A percentile compares a stretch with the other conserved stretches of the same genome.
Conservation (phyloP, 2,329 filamentous ascomycete genomes). For the Exophiala sp. region DNA sequence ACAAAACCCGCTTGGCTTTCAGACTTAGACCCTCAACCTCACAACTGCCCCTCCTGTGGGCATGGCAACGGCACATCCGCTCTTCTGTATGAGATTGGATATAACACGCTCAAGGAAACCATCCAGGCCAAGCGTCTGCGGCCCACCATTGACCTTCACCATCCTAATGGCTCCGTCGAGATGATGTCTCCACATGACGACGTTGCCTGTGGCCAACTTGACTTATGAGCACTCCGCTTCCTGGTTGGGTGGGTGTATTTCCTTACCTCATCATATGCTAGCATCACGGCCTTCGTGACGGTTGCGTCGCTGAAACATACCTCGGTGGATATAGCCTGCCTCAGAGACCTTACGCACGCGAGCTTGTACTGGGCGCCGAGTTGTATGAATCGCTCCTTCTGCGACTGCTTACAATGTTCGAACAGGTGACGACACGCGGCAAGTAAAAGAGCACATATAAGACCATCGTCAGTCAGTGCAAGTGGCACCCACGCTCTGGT, state of each 20-base stretch:
- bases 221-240: too few species aligned
- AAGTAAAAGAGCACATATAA: neutral
- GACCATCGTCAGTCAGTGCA: neutral
- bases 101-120: neutral
- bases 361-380: neutral
- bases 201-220: neutral
- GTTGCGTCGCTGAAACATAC: neutral
- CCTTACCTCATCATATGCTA: slow-evolving; percentile 1
- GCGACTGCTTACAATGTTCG: neutral
- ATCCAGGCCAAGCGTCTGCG: neutral
- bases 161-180: neutral
- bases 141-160: neutral
- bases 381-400: neutral
- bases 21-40: too few species aligned
- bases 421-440: neutral
- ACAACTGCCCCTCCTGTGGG: too few species aligned
- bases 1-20: too few species aligned
- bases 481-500: neutral
- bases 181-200: neutral
- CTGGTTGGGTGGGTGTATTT: neutral
- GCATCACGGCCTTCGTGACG: neutral
- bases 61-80: too few species aligned
- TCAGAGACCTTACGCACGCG: neutral
- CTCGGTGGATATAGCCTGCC: neutral
- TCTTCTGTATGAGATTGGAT: too few species aligned